A percentile compares a stretch with the other conserved stretches of the same genome.
These are phyloP conservation scores for Sugiyamaella grinbergsii DNA, from an alignment of 1,139 yeast genomes.

Conservation along the genomic window DNA sequence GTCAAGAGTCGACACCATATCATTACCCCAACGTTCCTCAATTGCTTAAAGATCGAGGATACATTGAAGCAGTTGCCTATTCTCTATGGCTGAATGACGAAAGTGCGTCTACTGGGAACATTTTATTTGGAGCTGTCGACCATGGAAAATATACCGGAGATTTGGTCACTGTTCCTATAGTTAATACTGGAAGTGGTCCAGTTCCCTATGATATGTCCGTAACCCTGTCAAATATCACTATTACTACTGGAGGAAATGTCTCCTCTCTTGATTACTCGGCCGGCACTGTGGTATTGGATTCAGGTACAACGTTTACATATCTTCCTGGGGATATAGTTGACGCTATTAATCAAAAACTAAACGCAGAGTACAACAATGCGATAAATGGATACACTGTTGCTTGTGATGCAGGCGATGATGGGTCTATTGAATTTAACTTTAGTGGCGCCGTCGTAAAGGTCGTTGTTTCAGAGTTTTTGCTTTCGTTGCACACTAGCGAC, in stretches of 20 bases:
- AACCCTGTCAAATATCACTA: conserved; percentile 22
- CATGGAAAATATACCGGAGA: conserved; percentile 55
- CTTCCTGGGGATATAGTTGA: conserved; percentile 38
- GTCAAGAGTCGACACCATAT: conserved; percentile 33
- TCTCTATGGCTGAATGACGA: conserved; percentile 55
- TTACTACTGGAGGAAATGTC: conserved; percentile 11
- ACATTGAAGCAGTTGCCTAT: conserved; percentile 52
- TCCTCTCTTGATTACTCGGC: neutral
- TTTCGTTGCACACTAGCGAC: conserved; percentile 24
- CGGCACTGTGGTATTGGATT: conserved; percentile 35
- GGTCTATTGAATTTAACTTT: conserved; percentile 35
- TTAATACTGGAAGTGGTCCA: conserved; percentile 18
- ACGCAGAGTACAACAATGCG: conserved; percentile 28
- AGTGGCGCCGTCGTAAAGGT: conserved; percentile 38
- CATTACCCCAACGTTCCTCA: conserved; percentile 32
- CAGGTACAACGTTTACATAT: conserved; percentile 42
- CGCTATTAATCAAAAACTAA: conserved; percentile 30
- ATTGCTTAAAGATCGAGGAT: conserved; percentile 50
- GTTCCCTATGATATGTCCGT: conserved; percentile 30
- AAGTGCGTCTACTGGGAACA: conserved; percentile 47
- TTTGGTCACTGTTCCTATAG: conserved; percentile 34
- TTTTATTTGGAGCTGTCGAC: conserved; percentile 64
- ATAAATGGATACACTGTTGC: conserved; percentile 33
- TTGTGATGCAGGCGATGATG: conserved; percentile 29
- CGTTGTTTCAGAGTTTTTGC: conserved; percentile 31